Evolutionary conservation across 306 rosid genomes (phyloP).

Genomic region (Trifolium repens): DNA sequence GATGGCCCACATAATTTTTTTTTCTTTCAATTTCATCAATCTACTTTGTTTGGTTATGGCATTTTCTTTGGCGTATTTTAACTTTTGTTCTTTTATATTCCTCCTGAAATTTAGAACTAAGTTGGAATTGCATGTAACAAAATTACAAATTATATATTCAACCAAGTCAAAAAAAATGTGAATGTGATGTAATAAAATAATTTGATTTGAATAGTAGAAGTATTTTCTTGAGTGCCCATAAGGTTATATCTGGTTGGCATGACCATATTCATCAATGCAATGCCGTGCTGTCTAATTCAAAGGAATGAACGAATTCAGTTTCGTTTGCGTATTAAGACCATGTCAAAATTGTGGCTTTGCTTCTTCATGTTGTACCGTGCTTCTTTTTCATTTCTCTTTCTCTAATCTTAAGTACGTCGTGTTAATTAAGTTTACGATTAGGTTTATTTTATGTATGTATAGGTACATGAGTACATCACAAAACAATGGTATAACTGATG

Average conservation of each 20-base stretch:
- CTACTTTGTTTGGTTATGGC: slow-evolving; percentile 16
- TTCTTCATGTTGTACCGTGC: slow-evolving; percentile 7
- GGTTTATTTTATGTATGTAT: not conserved
- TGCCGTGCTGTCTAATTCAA: slow-evolving; percentile 44
- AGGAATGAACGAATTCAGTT: slow-evolving; percentile 18
- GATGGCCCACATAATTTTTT: not conserved
- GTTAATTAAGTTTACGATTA: slow-evolving; percentile 14
- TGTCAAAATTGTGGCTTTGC: slow-evolving; percentile 33
- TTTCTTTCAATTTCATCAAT: not conserved
- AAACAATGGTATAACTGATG: not conserved
- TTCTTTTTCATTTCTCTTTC: not conserved
- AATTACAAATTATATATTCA: slow-evolving; percentile 15
- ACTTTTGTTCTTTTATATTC: slow-evolving; percentile 1
- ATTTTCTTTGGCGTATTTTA: slow-evolving; percentile 3
- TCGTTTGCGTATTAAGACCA: slow-evolving; percentile 14
- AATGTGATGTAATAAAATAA: not conserved
- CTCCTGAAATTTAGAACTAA: not conserved
- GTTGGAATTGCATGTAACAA: not conserved
- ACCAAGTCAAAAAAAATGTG: not conserved
- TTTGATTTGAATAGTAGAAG: not conserved
- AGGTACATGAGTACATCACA: not conserved
- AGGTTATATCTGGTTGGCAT: not conserved
- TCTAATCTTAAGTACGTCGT: slow-evolving; percentile 9
- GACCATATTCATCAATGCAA: not conserved
- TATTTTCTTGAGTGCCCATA: not conserved